phyloP scores from a whole-genome alignment of 495 filamentous ascomycete genomes.

The Talaromyces stipitatus region DNA sequence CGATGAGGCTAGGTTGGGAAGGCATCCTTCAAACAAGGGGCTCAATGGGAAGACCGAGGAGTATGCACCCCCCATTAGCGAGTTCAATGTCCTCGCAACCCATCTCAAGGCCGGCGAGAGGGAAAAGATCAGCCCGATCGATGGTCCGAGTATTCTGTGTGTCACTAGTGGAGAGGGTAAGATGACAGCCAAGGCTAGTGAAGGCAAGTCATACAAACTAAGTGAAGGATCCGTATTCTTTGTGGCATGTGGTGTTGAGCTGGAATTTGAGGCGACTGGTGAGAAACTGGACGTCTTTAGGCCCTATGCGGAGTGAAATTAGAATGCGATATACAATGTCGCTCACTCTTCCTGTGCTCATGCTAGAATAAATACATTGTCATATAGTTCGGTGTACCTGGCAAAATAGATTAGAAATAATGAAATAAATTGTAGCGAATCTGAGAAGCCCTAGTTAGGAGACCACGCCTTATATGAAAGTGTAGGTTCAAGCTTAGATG shows the following conservation, averaged over 20 bases:
- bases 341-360: neutral
- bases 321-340: neutral
- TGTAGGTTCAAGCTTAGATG: neutral
- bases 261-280: slow-evolving; percentile 37
- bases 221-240: slow-evolving; percentile 61
- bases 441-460: neutral
- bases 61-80: slow-evolving; percentile 61
- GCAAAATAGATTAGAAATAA: neutral
- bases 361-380: neutral
- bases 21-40: slow-evolving; percentile 43
- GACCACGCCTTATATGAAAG: neutral
- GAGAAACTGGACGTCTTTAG: slow-evolving; percentile 48
- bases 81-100: slow-evolving; percentile 63
- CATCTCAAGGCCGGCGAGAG: slow-evolving; percentile 47
- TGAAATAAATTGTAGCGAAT: neutral
- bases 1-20: slow-evolving; percentile 43
- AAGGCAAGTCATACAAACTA: slow-evolving; percentile 44
- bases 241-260: slow-evolving; percentile 50
- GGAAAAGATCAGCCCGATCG: slow-evolving; percentile 48
- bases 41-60: slow-evolving; percentile 49
- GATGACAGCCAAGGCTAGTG: slow-evolving; percentile 37
- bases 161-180: slow-evolving; percentile 53
- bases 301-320: slow-evolving; percentile 44
- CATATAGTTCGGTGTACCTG: neutral
- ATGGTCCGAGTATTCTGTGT: slow-evolving; percentile 60